Evolutionary conservation across 2,329 filamentous ascomycete genomes (phyloP), one percentile per base, ranked within the genome.

Genomic region (Pyrenochaeta sp.): DNA sequence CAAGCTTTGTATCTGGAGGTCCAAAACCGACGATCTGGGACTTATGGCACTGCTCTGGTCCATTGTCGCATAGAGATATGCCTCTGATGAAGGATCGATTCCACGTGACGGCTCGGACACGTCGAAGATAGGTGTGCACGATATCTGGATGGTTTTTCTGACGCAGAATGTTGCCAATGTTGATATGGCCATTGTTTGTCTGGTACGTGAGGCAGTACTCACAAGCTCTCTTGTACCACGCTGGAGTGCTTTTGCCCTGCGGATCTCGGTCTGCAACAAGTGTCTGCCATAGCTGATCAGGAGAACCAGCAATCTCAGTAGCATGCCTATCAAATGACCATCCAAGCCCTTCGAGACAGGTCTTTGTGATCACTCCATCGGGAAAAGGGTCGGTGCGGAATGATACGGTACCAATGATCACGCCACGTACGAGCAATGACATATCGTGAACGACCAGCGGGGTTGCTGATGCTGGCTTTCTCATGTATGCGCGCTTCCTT

Each of bases 71-170:
- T 10, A 2, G 15, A 15, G 29, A 15, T 23, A 11, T 20, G 14
- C 35, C 51, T 45, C 54, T 21, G 14, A 58, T 27, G 23, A 54
- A 50, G 3, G 32, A 43, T 7, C 51, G 51, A 21, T 58, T 40
- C 43, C 44, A 58, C 1, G 45, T 54, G 4, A 58, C 47, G 17
- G 37, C 43, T 17, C 30, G 40, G 27, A 54, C 55, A 1, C 51
- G 44, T 21, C 32, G 29, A n/a, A 54, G 48, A 23, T 46, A 54
- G 14, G 30, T 47, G 40, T 31, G n/a, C 10, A 30, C 36, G 35
- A 30, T 45, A 18, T 20, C 33, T 23, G 14, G 21, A 12, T 18
- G 18, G 21, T 21, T n/a, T 30, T 17, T 40, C 6, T 36, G 3
- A 7, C 17, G 17, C 35, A 37, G 9, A 20, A 37, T 37, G 7